Conservation (phyloP, 805 yeast genomes). For the Kuraishia hungarica region DNA sequence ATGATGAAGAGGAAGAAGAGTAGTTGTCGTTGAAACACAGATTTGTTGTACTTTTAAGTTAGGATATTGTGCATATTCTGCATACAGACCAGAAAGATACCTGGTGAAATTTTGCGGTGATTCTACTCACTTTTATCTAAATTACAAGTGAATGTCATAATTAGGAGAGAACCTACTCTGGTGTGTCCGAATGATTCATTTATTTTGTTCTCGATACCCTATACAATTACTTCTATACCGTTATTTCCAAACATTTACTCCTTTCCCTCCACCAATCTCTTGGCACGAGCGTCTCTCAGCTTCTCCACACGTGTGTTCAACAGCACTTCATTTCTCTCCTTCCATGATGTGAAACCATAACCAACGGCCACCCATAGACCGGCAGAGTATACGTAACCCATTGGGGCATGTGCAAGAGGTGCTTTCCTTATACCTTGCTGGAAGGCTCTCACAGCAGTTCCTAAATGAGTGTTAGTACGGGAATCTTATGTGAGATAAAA, state of each 20-base stretch:
- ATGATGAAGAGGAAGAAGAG: conserved; percentile 2
- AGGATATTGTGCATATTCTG: too few relatives aligned
- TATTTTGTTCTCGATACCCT: too few relatives aligned
- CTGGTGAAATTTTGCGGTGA: too few relatives aligned
- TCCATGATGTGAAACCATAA: conserved; percentile 27
- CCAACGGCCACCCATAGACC: conserved; percentile 35
- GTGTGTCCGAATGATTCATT: too few relatives aligned
- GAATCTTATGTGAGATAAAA: background rate
- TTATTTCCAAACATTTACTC: too few relatives aligned
- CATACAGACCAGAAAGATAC: too few relatives aligned
- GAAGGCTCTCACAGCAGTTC: conserved; percentile 33
- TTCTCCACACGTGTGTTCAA: conserved; percentile 27
- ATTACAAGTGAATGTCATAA: too few relatives aligned
- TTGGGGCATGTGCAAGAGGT: conserved; percentile 26
- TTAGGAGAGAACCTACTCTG: too few relatives aligned
- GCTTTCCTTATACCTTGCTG: conserved; percentile 34
- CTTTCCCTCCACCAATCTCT: conserved; percentile 8
- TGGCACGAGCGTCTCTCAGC: conserved; percentile 27
- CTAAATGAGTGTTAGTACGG: conserved; percentile 10
- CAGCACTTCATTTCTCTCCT: conserved; percentile 27
- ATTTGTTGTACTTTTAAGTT: too few relatives aligned
- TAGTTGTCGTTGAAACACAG: too few relatives aligned
- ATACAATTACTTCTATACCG: too few relatives aligned
- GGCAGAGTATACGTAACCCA: conserved; percentile 34
- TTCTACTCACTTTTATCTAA: too few relatives aligned